A percentile compares a stretch with the other conserved stretches of the same genome.
Evolutionary conservation across 176 grass and related monocot species (phyloP).

Genomic region (Bonia amplexicaulis): DNA sequence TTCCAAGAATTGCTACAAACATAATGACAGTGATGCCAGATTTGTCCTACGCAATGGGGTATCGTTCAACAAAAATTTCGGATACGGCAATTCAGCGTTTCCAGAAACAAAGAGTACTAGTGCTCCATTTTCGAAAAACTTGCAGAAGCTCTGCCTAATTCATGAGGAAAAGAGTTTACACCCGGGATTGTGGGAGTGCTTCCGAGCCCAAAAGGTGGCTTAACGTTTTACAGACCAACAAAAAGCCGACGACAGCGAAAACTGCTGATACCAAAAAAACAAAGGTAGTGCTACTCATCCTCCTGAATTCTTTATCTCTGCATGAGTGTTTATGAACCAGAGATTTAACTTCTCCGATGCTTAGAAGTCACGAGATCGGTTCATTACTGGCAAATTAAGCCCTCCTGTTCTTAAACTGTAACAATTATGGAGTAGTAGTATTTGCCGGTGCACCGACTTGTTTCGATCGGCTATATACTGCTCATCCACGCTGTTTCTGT

Average conservation of each 20-base stretch:
- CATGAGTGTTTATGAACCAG: background rate
- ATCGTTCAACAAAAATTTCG: background rate
- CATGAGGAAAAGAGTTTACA: background rate
- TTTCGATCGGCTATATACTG: conserved; percentile 23
- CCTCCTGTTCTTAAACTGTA: background rate
- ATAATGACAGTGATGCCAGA: background rate
- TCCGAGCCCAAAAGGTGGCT: background rate
- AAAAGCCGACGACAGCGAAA: background rate
- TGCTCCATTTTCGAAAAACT: background rate
- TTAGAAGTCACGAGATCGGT: background rate
- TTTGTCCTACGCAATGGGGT: background rate
- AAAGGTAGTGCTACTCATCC: background rate
- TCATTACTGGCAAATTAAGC: background rate
- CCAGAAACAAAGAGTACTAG: background rate
- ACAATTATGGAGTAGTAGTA: background rate
- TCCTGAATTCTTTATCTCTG: background rate
- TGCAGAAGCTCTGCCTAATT: background rate
- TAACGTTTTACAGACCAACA: background rate
- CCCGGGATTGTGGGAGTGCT: background rate
- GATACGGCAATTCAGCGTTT: background rate
- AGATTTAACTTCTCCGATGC: background rate
- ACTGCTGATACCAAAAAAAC: background rate
- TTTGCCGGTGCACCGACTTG: conserved; percentile 16
- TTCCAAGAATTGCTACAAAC: background rate
- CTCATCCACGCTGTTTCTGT: conserved; percentile 39